Evolutionary conservation across 805 yeast genomes (phyloP).

Genomic region (Metschnikowia kofuensis): DNA sequence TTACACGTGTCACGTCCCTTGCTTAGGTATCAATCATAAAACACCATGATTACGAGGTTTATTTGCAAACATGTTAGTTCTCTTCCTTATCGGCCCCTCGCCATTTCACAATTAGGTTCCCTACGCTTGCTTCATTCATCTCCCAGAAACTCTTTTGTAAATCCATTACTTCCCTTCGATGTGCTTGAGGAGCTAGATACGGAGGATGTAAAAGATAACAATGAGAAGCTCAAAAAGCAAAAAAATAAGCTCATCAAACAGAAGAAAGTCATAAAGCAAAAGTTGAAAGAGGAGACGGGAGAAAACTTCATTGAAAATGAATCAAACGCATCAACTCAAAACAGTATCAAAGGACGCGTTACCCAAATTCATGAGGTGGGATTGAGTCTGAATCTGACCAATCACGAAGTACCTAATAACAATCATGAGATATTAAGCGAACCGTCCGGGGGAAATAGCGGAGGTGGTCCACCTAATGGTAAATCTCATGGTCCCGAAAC

Average conservation of each 20-base stretch:
- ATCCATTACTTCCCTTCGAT: conserved; percentile 43
- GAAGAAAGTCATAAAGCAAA: conserved; percentile 17
- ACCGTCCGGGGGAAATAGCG: not conserved
- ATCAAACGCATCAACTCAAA: not conserved
- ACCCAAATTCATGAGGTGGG: conserved; percentile 6
- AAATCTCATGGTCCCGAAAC: conserved; percentile 3
- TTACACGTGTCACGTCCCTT: too few relatives aligned
- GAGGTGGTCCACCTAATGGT: conserved; percentile 2
- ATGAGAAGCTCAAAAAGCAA: conserved; percentile 27
- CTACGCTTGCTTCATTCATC: conserved; percentile 1
- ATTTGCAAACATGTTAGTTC: not conserved
- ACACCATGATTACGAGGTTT: too few relatives aligned
- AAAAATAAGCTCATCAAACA: conserved; percentile 25
- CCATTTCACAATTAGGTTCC: not conserved
- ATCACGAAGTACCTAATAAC: not conserved
- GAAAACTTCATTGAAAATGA: not conserved
- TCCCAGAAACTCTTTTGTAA: conserved; percentile 16
- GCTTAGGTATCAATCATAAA: too few relatives aligned
- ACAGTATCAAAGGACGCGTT: not conserved
- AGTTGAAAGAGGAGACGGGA: conserved; percentile 1
- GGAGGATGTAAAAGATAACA: conserved; percentile 28
- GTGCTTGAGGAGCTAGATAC: conserved; percentile 34
- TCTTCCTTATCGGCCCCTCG: not conserved
- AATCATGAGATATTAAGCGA: not conserved
- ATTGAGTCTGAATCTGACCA: not conserved